Evolutionary conservation across 768 basidiomycete genomes (phyloP).

Genomic region (Psilocybe cyanescens): DNA sequence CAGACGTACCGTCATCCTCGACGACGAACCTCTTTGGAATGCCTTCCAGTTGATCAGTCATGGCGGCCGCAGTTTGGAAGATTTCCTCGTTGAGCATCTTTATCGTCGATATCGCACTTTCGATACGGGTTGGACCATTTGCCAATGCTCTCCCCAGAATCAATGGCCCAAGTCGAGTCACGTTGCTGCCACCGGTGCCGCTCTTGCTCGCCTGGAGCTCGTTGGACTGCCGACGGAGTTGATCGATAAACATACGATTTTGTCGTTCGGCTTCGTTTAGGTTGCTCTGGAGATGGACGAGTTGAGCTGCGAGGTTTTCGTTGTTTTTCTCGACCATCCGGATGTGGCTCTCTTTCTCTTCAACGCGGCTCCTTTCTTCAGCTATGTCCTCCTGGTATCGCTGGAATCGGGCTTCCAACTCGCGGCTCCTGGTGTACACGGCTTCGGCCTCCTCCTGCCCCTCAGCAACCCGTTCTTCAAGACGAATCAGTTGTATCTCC

Average conservation of each 20-base stretch:
- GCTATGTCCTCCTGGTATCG: conserved; percentile 9
- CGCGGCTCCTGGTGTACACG: conserved; percentile 6
- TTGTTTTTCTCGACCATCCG: conserved; percentile 24
- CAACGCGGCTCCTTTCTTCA: conserved; percentile 9
- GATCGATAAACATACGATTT: conserved; percentile 37
- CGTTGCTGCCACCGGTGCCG: background rate
- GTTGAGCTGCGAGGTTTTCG: conserved; percentile 22
- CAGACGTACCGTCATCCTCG: conserved; percentile 19
- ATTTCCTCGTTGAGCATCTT: conserved; percentile 42
- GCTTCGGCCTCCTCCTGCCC: conserved; percentile 4
- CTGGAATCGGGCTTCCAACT: conserved; percentile 12
- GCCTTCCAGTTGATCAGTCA: conserved; percentile 40
- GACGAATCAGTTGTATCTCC: background rate
- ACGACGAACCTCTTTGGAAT: conserved; percentile 28
- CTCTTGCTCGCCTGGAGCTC: conserved; percentile 26
- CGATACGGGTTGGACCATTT: conserved; percentile 9
- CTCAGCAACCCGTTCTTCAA: conserved; percentile 12
- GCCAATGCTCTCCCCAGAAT: background rate
- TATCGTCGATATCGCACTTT: conserved; percentile 27
- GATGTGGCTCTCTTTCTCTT: conserved; percentile 21
- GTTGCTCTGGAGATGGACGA: conserved; percentile 23
- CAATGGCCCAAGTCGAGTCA: conserved; percentile 9
- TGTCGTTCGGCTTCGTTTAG: conserved; percentile 27
- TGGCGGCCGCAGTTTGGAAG: conserved; percentile 42
- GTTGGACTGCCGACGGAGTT: conserved; percentile 35